These are phyloP conservation scores for Phytophthora fragariaefolia DNA, from an alignment of 352 stramenopile species.

Conservation along the genomic window DNA sequence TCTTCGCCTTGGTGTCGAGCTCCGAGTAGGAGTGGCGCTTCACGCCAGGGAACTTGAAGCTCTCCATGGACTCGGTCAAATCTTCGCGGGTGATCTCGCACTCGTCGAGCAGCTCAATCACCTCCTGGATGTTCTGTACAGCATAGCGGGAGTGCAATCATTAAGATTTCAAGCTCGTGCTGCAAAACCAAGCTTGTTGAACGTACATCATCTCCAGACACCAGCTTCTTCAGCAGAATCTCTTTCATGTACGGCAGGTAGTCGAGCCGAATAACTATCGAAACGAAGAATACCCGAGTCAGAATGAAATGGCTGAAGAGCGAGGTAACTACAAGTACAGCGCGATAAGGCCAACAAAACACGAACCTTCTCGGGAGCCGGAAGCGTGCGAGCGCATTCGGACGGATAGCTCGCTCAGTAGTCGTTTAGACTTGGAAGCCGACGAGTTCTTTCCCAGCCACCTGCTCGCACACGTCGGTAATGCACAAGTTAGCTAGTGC, in stretches of 20 bases:
- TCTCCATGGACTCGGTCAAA: constrained; percentile 97
- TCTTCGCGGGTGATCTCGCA: constrained; percentile 98
- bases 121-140: constrained; percentile 80
- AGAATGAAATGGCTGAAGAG: background rate
- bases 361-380: constrained; percentile 80
- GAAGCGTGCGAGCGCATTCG: constrained; percentile 92
- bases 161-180: background rate
- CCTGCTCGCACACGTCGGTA: constrained; percentile 59
- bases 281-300: background rate
- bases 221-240: constrained; percentile 82
- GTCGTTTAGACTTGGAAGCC: constrained; percentile 93
- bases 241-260: constrained; percentile 92
- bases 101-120: constrained; percentile 95
- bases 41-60: constrained; percentile 82
- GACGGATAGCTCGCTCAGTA: constrained; percentile 96
- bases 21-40: constrained; percentile 79
- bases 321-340: background rate
- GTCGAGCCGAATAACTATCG: constrained; percentile 84
- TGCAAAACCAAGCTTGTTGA: constrained; percentile 1
- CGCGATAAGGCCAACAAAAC: background rate
- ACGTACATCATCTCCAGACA: constrained; percentile 76
- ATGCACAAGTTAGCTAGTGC: constrained; percentile 20
- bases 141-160: background rate
- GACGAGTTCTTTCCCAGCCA: constrained; percentile 99
- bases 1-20: constrained; percentile 91